Base-by-base conservation (phyloP, 2,329 filamentous ascomycete species). In the Ophiostoma pallidulum region DNA sequence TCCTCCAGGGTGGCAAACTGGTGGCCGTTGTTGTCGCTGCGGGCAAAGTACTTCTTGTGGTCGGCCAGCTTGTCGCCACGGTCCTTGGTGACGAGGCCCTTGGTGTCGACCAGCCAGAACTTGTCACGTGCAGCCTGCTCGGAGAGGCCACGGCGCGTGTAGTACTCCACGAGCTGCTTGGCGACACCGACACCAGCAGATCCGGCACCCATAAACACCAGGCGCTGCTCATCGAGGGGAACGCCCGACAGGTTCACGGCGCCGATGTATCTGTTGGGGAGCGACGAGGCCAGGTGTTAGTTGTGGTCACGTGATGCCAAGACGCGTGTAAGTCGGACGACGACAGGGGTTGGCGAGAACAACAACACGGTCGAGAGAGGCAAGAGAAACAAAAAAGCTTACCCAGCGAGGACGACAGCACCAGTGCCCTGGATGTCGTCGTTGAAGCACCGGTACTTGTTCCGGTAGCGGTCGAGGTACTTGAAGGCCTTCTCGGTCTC, bases 351-450 rank as follows among this genome's bases (percentile, higher is more conserved):
- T n/a, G n/a, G 2, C 13, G 14, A 12, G 28, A 8, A 40, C 16
- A 4, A 14, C 10, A 10, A 28, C 14, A 32, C 2, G n/a, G 18
- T n/a, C 31, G 31, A 40, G 24, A 31, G 8, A n/a, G 19, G 14
- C 9, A 5, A n/a, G 45, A 20, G 45, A 16, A 18, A 22, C 42
- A 28, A 19, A 4, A 39, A 45, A 22, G 63, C 73, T 64, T 66
- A 80, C 73, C 91, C 91, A 54, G 78, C 91, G 47, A 96, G 77
- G 53, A 97, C 89, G 60, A 98, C 92, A 54, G 91, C 89, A 58
- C 92, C 92, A 58, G 92, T 97, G 56, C 91, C 91, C 72, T 97
- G 91, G 62, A 98, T 92, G 63, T 98, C 91, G 62, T 97, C 92
- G 66, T 97, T 97, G 79, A 98, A 98, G 75, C 87, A 94, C 66